Conservation (phyloP, 2,329 filamentous ascomycete species). For the Ambrosiella beaveri region DNA sequence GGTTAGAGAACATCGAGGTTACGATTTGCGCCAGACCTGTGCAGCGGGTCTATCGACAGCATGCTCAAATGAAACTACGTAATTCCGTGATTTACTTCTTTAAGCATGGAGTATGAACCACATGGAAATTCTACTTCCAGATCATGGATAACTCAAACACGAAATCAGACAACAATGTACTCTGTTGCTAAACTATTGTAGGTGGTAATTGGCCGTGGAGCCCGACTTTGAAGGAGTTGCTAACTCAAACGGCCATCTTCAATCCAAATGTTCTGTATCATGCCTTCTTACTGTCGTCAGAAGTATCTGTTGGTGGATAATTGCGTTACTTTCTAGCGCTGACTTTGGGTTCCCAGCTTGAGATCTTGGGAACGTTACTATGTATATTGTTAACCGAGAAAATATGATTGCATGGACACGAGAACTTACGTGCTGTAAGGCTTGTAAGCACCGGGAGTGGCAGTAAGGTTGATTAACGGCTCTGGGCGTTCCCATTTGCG, state of each 20-base stretch:
- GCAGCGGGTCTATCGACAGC: no score
- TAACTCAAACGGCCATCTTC: background rate
- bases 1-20: no score
- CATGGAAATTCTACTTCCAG: no score
- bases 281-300: background rate
- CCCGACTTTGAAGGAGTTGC: no score
- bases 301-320: background rate
- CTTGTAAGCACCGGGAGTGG: slow-evolving; percentile 65
- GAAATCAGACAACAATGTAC: no score
- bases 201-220: no score
- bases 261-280: background rate
- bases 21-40: no score
- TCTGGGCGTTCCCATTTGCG: slow-evolving; percentile 60
- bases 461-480: slow-evolving; percentile 58
- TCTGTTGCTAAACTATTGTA: no score
- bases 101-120: no score
- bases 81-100: no score
- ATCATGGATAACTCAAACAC: no score
- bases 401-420: background rate
- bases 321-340: slow-evolving; percentile 16
- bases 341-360: slow-evolving; percentile 31
- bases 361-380: slow-evolving; percentile 37
- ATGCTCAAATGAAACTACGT: no score
- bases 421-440: slow-evolving; percentile 79
- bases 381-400: background rate